These are phyloP conservation scores for Inga oerstediana DNA, from an alignment of 306 rosid genomes.

Conservation along the genomic window DNA sequence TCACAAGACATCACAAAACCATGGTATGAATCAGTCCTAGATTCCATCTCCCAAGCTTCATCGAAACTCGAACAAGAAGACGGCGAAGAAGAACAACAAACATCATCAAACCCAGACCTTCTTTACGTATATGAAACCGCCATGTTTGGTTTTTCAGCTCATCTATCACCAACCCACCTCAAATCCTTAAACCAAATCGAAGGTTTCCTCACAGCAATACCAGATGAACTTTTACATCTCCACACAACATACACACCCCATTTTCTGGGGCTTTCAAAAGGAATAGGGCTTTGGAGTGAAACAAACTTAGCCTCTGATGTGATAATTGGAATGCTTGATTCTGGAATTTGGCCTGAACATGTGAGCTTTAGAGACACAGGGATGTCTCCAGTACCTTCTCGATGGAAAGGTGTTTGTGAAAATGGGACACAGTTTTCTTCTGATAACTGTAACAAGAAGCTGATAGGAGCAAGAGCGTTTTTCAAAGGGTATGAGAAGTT, in stretches of 20 bases:
- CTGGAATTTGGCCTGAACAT: slow-evolving; percentile 86
- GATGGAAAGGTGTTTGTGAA: slow-evolving; percentile 73
- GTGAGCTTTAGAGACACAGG: slow-evolving; percentile 60
- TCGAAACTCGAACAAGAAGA: background rate
- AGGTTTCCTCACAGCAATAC: slow-evolving; percentile 63
- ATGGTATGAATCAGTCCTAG: slow-evolving; percentile 51
- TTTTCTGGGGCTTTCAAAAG: slow-evolving; percentile 59
- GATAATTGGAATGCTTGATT: slow-evolving; percentile 64
- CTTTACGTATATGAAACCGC: slow-evolving; percentile 60
- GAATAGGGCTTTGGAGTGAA: slow-evolving; percentile 59
- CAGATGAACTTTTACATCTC: slow-evolving; percentile 61
- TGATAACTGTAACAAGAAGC: slow-evolving; percentile 66
- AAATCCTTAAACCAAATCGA: slow-evolving; percentile 43
- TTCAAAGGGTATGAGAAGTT: slow-evolving; percentile 60
- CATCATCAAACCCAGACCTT: slow-evolving; percentile 40
- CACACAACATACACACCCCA: slow-evolving; percentile 64
- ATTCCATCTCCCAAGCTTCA: slow-evolving; percentile 49
- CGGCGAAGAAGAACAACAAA: slow-evolving; percentile 25
- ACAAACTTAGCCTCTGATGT: slow-evolving; percentile 58
- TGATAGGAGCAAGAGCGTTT: slow-evolving; percentile 67
- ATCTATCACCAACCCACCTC: slow-evolving; percentile 51
- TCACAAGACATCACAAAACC: slow-evolving; percentile 42
- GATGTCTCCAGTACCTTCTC: slow-evolving; percentile 49
- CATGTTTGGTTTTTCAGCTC: slow-evolving; percentile 69
- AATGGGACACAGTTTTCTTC: slow-evolving; percentile 59